These are phyloP conservation scores for Spathaspora hagerdaliae DNA, from an alignment of 805 yeast genomes.

Conservation along the genomic window DNA sequence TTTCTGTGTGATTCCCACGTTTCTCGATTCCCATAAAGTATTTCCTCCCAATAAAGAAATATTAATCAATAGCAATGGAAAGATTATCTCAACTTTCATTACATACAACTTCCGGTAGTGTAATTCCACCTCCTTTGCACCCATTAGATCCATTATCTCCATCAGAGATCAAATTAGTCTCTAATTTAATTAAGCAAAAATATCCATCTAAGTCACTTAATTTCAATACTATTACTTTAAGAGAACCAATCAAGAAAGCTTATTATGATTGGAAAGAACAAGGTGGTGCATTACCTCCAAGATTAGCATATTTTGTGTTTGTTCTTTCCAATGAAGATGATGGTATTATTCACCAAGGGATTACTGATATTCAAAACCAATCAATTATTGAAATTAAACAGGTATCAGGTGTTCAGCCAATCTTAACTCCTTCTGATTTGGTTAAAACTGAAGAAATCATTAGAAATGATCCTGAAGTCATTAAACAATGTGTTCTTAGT, in stretches of 20 bases:
- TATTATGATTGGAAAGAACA: conserved; percentile 64
- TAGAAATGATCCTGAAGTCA: conserved; percentile 67
- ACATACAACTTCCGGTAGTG: conserved; percentile 55
- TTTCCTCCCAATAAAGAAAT: no score
- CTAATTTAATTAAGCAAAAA: conserved; percentile 47
- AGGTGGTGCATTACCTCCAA: conserved; percentile 58
- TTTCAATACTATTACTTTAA: conserved; percentile 67
- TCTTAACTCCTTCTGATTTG: conserved; percentile 67
- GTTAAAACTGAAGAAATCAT: conserved; percentile 59
- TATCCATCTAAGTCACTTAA: conserved; percentile 43
- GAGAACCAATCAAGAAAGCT: conserved; percentile 65
- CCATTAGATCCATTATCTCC: conserved; percentile 71
- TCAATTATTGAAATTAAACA: conserved; percentile 45
- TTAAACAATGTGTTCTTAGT: conserved; percentile 65
- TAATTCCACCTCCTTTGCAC: conserved; percentile 56
- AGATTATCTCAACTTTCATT: conserved; percentile 61
- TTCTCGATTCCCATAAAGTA: no score
- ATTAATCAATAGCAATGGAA: conserved; percentile 41
- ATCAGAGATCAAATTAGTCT: conserved; percentile 56
- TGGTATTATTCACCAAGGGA: conserved; percentile 65
- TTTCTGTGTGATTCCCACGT: no score
- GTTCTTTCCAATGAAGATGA: conserved; percentile 48
- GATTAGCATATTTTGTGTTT: conserved; percentile 64
- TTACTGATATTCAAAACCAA: conserved; percentile 52
- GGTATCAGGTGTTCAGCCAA: conserved; percentile 66